Evolutionary conservation across 2,329 filamentous ascomycete species (phyloP), one percentile per base, ranked within the genome.

Genomic region (Endocalyx cinctus): DNA sequence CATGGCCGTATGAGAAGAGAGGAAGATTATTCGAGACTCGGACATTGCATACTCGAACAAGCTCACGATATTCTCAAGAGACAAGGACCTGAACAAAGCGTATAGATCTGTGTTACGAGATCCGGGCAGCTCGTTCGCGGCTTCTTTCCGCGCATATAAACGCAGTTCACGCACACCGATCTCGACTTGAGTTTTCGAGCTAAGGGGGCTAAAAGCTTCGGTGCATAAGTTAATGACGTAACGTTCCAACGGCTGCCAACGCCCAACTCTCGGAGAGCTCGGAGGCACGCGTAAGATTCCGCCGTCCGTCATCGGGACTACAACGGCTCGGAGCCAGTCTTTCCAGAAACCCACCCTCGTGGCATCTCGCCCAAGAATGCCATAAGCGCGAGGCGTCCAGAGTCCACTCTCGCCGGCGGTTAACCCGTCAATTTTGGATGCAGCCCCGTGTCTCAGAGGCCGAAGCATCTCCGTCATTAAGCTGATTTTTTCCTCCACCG

Each of bases 161-260:
- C 88, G 84, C 47, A 98, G 64, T 58, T 98, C 92, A 38, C 92
- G 79, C 19, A 98, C 79, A 1, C 84, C 82, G 23, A 97, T 71
- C 62, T 98, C 92, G 19, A 97, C 88, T 58, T 98, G 92, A 0
- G 90, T 97, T 62, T 94, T 90, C 25, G 92, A 97, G 20, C 84
- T 85, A 31, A 95, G 77, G 2, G 92, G 92, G 52, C 85, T 90
- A 52, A 94, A 84, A 3, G 92, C 92, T 62, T 97, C 90, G 8
- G 89, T 89, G 63, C 92, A 98, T 20, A 98, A 71, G 58, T 97
- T 97, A 63, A 97, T 83, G 20, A 98, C 89, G 59, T 97, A 98
- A 54, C 89, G 82, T 66, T 98, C 92, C 39, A 98, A 66, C 11
- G 92, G 92, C 58, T 96, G 90, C 92, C 92, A 98, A 55, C 88